Base-by-base conservation (phyloP, 257 asterid genomes). In the Solanum medicagineum region DNA sequence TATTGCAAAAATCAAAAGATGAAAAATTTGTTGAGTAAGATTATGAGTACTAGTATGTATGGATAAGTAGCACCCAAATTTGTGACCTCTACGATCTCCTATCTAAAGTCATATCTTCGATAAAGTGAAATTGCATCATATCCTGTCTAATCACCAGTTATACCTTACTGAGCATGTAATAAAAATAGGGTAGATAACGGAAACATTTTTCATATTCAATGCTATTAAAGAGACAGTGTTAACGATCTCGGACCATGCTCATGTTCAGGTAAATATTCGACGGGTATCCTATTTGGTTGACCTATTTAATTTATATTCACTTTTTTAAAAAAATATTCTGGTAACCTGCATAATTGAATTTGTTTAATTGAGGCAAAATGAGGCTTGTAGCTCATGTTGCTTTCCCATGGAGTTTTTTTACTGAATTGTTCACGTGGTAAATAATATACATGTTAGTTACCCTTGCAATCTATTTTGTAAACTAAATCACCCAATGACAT, bases 121-220 rank as follows among this genome's bases (percentile, higher is more conserved):
- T n/a, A 60, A 60, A 1, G 8, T 10, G 3, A n/a, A n/a, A n/a
- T 0, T 60, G 7, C 0, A 0, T n/a, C 32, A 60, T 60, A 0
- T 10, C 16, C 3, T 59, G 22, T n/a, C 0, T n/a, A 10, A 59
- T 59, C 29, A 10, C 32, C 42, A 5, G 6, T 36, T 36, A 5
- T 5, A 36, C 1, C 6, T 36, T 36, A 36, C 0, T 5, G 6
- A 36, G 42, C 42, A 36, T 36, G 7, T 3, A 36, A 36, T 36
- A 36, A 36, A 36, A 32, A 3, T 32, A 32, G 36, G 36, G 4
- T 32, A 32, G 3, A 32, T 32, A 32, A 32, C 36, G 36, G 36
- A 32, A 2, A 32, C 60, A 55, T 55, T 55, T 55, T 55, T 5
- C n/a, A 55, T 55, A 55, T 15, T 55, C 60, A 55, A 6, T 55